These are phyloP conservation scores for Obelidium mucronatum DNA, from an alignment of 192 early-diverging fungal genomes.

Conservation along the genomic window DNA sequence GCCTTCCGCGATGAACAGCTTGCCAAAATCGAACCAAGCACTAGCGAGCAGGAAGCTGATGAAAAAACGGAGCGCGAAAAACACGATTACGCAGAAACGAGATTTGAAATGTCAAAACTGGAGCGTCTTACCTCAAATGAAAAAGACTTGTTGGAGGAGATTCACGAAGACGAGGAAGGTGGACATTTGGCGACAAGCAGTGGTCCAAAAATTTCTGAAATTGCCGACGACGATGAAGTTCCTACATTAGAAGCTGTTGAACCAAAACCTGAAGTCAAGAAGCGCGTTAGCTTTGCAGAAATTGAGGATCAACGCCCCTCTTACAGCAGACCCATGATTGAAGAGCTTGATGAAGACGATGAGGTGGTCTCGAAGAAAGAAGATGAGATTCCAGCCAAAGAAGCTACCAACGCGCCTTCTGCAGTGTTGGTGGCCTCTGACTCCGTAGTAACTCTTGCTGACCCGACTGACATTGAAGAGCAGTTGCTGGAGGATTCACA, in stretches of 20 bases:
- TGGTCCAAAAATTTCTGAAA: background rate
- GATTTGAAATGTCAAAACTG: background rate
- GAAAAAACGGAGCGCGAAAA: background rate
- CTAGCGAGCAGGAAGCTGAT: background rate
- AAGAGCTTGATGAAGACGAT: background rate
- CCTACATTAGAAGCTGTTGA: background rate
- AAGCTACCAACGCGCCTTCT: background rate
- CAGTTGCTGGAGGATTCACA: background rate
- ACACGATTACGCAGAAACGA: background rate
- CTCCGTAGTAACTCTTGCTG: background rate
- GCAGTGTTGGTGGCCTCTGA: background rate
- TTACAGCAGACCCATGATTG: background rate
- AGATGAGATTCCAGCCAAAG: background rate
- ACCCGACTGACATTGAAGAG: constrained; percentile 7
- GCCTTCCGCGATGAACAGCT: constrained; percentile 54
- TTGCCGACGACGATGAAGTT: background rate
- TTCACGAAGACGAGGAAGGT: background rate
- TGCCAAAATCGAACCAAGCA: constrained; percentile 39
- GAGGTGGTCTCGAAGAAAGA: background rate
- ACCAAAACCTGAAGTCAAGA: background rate
- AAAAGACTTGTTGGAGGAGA: background rate
- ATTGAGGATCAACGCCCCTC: background rate
- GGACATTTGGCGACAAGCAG: background rate
- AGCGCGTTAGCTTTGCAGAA: background rate
- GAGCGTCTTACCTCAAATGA: background rate